Percentiles rank a stretch among this genome's conserved stretches.
Conservation (phyloP, 257 asterid genomes). For the Rhazya stricta region DNA sequence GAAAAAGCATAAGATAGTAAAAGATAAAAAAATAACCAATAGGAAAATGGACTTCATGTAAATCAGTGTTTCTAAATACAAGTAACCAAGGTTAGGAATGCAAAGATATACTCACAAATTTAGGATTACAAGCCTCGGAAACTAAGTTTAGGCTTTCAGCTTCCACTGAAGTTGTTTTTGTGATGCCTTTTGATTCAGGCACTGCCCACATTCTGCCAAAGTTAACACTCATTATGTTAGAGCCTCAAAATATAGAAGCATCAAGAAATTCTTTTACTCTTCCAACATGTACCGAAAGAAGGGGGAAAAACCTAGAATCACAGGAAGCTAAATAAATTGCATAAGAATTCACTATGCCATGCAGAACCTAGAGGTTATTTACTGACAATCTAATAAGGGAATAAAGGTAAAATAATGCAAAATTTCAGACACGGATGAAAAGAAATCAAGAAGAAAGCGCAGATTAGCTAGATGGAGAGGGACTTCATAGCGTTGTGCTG, state of each 20-base stretch:
- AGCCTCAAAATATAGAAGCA: background rate
- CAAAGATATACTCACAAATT: slow-evolving; percentile 46
- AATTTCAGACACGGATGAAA: background rate
- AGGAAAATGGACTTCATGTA: background rate
- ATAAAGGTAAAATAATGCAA: background rate
- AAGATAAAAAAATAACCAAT: background rate
- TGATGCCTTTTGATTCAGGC: slow-evolving; percentile 58
- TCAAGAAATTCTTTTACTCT: background rate
- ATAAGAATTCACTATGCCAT: background rate
- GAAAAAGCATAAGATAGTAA: background rate
- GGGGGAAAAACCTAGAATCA: background rate
- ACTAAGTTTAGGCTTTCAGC: slow-evolving; percentile 58
- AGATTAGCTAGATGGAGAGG: background rate
- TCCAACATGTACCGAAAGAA: background rate
- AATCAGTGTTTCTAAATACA: background rate
- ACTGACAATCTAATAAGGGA: background rate
- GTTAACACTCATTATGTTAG: background rate
- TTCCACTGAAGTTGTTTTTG: slow-evolving; percentile 60
- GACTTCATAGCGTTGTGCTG: background rate
- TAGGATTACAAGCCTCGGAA: slow-evolving; percentile 73
- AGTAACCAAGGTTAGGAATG: slow-evolving; percentile 4
- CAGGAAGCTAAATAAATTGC: background rate
- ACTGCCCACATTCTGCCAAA: slow-evolving; percentile 53
- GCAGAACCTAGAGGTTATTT: background rate
- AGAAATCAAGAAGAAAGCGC: background rate